phyloP scores from a whole-genome alignment of 768 basidiomycete genomes.

The Boletus reticuloceps region DNA sequence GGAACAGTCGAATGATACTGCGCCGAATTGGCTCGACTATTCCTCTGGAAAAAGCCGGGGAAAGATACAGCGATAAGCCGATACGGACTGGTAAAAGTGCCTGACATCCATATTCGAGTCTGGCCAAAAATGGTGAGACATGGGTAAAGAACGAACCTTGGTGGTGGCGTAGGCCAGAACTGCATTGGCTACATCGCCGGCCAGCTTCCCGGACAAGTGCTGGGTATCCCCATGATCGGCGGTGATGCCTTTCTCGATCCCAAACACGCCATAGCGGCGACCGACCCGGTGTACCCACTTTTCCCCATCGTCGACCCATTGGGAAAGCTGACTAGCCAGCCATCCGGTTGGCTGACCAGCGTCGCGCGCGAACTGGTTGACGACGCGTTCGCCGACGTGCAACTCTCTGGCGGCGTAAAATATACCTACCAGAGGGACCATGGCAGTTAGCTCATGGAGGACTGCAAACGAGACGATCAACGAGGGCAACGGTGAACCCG shows the following conservation, averaged over 20 bases:
- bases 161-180: conserved; percentile 78
- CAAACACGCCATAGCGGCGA: conserved; percentile 76
- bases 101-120: conserved; percentile 35
- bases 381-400: conserved; percentile 67
- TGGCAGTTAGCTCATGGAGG: conserved; percentile 82
- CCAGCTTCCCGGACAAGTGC: conserved; percentile 41
- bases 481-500: conserved; percentile 74
- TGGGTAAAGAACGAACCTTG: conserved; percentile 50
- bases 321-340: conserved; percentile 42
- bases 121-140: neutral
- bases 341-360: conserved; percentile 31
- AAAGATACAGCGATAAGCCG: conserved; percentile 66
- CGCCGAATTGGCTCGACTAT: conserved; percentile 61
- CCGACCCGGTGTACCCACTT: conserved; percentile 69
- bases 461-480: conserved; percentile 76
- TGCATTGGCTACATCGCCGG: conserved; percentile 79
- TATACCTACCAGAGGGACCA: conserved; percentile 69
- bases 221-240: conserved; percentile 2
- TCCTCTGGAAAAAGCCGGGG: conserved; percentile 68
- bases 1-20: conserved; percentile 19
- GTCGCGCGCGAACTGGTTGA: conserved; percentile 37
- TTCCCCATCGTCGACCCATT: conserved; percentile 80
- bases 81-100: conserved; percentile 73
- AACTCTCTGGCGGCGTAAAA: conserved; percentile 69
- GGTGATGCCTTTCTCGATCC: conserved; percentile 54